Evolutionary conservation across 345 rosid genomes (phyloP), one percentile per base, ranked within the genome.

Genomic region (Anastatica hierochuntica): DNA sequence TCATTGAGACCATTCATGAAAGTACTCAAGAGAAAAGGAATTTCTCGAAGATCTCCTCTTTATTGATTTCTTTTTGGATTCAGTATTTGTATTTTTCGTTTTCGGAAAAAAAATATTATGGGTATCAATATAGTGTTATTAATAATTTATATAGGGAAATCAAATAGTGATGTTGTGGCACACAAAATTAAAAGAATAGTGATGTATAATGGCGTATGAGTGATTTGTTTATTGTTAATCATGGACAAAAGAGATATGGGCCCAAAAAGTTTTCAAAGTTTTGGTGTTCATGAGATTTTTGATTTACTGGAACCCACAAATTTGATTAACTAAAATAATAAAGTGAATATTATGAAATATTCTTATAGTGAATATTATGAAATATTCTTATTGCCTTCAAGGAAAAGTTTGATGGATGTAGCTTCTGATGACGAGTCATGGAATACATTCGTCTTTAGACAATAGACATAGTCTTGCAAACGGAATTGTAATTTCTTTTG

Each of bases 21-120:
- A 56, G 17, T 71, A 29, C 69, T 64, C 69, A 85, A 85, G 59
- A 74, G 97, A 57, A 88, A 88, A 74, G 84, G 95, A 41, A 29
- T 72, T 35, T 89, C 95, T 10, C 72, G 52, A 21, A 77, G 97
- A 49, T 75, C 97, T 56, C 89, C 79, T 43, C 43, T 72, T 27
- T 44, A 35, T 27, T 76, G 48, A 66, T 14, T 30, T 37, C 11
- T 29, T 13, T 10, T 40, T 27, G 38, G 34, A 64, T 42, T 41
- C 47, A 66, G 17, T 50, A 12, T 44, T 48, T 66, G 18, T 38
- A 17, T 66, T 43, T 38, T 37, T 12, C 35, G 14, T 43, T 5
- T 17, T 50, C n/a, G 3, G 16, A 3, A 56, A 56, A 42, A 5
- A 31, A 10, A 56, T 42, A 56, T 35, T n/a, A n/a, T n/a, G n/a